These are phyloP conservation scores for Cyanidium caldarium DNA, from an alignment of 23 red algal species.

Conservation along the genomic window DNA sequence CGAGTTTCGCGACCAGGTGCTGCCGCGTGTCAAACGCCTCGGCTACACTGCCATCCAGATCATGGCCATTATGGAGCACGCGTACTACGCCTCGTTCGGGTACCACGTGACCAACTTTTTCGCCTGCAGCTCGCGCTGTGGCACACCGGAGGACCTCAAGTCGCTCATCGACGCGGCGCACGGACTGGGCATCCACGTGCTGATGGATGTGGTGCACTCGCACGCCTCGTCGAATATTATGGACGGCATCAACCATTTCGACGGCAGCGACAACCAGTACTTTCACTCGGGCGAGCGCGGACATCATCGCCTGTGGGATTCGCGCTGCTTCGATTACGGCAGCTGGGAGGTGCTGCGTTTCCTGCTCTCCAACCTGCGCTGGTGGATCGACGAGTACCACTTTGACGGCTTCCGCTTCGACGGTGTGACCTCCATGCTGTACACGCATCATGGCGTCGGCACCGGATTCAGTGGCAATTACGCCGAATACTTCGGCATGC, in stretches of 20 bases:
- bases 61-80: constrained; percentile 99
- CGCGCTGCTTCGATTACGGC: constrained; percentile 83
- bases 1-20: constrained; percentile 76
- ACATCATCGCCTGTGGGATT: constrained; percentile 77
- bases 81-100: constrained; percentile 95
- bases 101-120: constrained; percentile 99
- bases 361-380: constrained; percentile 78
- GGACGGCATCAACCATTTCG: constrained; percentile 95
- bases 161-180: constrained; percentile 83
- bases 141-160: constrained; percentile 88
- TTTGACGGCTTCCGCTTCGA: constrained; percentile 99
- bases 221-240: constrained; percentile 81
- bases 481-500: constrained; percentile 84
- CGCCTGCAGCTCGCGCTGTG: constrained; percentile 50
- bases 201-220: constrained; percentile 96
- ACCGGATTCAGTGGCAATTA: constrained; percentile 71
- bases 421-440: constrained; percentile 93
- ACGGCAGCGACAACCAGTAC: constrained; percentile 90
- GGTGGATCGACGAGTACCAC: constrained; percentile 97
- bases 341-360: constrained; percentile 98
- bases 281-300: constrained; percentile 93
- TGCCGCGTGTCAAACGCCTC: constrained; percentile 66
- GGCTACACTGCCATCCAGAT: constrained; percentile 95
- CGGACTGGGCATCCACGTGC: constrained; percentile 50
- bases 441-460: constrained; percentile 83